A percentile compares a stretch with the other conserved stretches of the same genome.
Evolutionary conservation across 2,329 filamentous ascomycete genomes (phyloP).

Genomic region (Zasmidium cellare): DNA sequence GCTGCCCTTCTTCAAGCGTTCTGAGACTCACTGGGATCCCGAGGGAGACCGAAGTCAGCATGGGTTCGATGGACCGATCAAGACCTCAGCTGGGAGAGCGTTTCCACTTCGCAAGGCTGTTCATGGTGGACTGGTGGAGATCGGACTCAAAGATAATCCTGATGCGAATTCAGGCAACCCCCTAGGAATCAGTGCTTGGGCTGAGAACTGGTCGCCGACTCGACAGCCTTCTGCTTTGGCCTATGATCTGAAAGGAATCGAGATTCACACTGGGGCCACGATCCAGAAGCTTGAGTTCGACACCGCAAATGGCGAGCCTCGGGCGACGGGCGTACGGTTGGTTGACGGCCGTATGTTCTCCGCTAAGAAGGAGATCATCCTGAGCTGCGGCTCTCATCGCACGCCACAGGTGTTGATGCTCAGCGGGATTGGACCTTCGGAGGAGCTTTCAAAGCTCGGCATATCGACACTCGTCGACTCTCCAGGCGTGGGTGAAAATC

Average conservation of each 20-base stretch:
- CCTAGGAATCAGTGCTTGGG: neutral
- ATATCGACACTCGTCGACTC: constrained; percentile 58
- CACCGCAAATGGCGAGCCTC: neutral
- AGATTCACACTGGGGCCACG: neutral
- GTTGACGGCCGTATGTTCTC: constrained; percentile 5
- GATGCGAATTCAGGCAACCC: constrained; percentile 4
- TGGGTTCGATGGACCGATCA: constrained; percentile 4
- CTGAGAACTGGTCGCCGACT: constrained; percentile 1
- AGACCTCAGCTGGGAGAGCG: neutral
- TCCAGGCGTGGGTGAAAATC: constrained; percentile 61
- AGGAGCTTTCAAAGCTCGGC: constrained; percentile 53
- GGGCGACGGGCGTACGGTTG: neutral
- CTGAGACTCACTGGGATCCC: constrained; percentile 6
- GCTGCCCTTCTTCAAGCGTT: constrained; percentile 10
- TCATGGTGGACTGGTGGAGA: neutral
- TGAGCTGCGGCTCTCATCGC: constrained; percentile 41
- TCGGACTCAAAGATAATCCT: neutral
- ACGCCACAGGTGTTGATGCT: constrained; percentile 54
- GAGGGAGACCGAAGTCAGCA: neutral
- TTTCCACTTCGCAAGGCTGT: neutral
- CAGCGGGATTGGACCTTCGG: constrained; percentile 58
- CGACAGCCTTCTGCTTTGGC: neutral
- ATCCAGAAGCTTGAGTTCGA: neutral
- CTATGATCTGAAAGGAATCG: neutral
- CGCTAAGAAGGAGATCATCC: constrained; percentile 41